Base-by-base conservation (phyloP, 2,329 filamentous ascomycete species). In the Thielaviopsis ethacetica region DNA sequence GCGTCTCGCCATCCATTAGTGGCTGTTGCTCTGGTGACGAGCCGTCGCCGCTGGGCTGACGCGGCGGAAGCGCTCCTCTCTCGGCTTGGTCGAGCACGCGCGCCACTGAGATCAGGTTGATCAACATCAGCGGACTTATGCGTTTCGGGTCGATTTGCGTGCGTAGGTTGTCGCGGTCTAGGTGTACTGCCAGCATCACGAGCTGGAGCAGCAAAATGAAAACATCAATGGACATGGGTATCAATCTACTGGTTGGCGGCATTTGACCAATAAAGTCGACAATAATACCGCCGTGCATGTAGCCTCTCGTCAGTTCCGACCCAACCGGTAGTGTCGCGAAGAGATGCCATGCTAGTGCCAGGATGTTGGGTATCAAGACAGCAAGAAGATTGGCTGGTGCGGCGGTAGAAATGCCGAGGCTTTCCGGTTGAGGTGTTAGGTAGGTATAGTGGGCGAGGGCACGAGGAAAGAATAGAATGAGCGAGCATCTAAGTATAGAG, bases 181-280 rank as follows among this genome's bases (percentile, higher is more conserved):
- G 73, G 65, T 82, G 80, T 12, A 85, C 76, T 2, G 81, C 74
- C 60, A 86, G 68, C 82, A 85, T 84, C 51, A 84, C 67, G 62
- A 79, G 80, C 67, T 86, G 83, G 15, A 84, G 64, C 1, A 68
- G 69, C 47, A 85, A 65, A 7, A 86, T 73, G 30, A 80, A 64
- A 6, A 78, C 24, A 66, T 86, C 83, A 51, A 81, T 68, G 1
- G 78, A 65, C 5, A 85, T 63, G 53, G 84, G 75, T 56, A 77
- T 75, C 17, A 79, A 65, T 62, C 75, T 75, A 24, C 79, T 82
- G 1, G 76, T 74, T 1, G 83, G 79, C 3, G 82, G 79, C 63
- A 77, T 78, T 67, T 86, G 83, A 15, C 83, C 83, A 63, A 86
- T 75, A 63, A 86, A 83, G 65, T 86, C 83, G 64, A 85, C 77